A percentile compares a stretch with the other conserved stretches of the same genome.
Conservation (phyloP, 75 land plant species). For the Pinus tabuliformis region DNA sequence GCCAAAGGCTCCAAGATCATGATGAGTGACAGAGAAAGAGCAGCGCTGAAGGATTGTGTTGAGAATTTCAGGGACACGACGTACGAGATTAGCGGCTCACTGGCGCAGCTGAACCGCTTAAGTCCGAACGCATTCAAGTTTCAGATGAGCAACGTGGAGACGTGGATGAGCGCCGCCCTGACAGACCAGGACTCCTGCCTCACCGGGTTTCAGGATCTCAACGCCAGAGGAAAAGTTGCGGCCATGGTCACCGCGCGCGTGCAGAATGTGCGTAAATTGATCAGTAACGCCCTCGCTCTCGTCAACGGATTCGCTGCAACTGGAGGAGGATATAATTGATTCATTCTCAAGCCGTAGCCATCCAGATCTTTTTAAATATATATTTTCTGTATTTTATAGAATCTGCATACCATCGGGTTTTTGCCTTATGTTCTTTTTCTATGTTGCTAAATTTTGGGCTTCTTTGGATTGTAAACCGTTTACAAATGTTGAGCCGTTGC, state of each 20-base stretch:
- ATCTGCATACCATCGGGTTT: no score
- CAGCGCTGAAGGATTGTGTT: constrained; percentile 41
- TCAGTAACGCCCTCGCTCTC: no score
- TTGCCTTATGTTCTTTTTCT: no score
- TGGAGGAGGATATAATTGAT: not conserved
- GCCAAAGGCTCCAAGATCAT: constrained; percentile 9
- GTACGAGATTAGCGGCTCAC: constrained; percentile 27
- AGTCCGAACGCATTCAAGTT: constrained; percentile 4
- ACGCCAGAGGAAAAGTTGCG: constrained; percentile 19
- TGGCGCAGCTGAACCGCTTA: not conserved
- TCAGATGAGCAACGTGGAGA: constrained; percentile 10
- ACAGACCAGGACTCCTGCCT: constrained; percentile 39
- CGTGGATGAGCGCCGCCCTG: no score
- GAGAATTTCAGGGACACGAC: constrained; percentile 20
- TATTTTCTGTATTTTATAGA: no score
- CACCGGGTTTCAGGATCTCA: constrained; percentile 23
- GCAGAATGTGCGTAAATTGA: no score
- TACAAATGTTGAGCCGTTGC: no score
- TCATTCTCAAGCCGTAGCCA: no score
- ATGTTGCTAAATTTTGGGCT: no score
- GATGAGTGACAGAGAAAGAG: constrained; percentile 8
- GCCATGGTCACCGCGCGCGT: constrained; percentile 15
- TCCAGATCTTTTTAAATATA: no score
- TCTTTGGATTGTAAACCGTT: no score
- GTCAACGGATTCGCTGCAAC: constrained; percentile 12